phyloP scores from a whole-genome alignment of 495 filamentous ascomycete species.

The Aspergillus cristatus region DNA sequence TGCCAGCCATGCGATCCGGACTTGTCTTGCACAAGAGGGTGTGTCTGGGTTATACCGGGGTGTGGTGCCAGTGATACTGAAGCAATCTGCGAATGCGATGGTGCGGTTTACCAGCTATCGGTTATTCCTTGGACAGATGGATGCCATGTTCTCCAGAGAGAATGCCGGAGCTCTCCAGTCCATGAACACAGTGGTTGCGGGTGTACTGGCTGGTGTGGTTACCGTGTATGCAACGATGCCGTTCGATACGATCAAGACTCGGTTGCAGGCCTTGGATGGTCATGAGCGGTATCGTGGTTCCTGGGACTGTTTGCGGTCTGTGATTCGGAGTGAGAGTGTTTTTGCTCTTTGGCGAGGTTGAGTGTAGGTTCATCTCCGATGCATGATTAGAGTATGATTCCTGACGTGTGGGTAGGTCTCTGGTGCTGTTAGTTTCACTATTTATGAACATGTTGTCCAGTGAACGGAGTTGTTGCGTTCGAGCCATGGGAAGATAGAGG shows the following conservation, averaged over 20 bases:
- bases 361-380: slow-evolving; percentile 8
- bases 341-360: slow-evolving; percentile 10
- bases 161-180: slow-evolving; percentile 2
- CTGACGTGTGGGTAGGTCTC: slow-evolving; percentile 4
- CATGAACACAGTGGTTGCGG: slow-evolving; percentile 11
- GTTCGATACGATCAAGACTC: slow-evolving; percentile 59
- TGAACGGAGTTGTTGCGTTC: too few species aligned
- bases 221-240: slow-evolving; percentile 46
- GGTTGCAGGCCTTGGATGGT: slow-evolving; percentile 43
- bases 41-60: slow-evolving; percentile 16
- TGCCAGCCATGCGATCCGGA: slow-evolving; percentile 10
- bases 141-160: neutral
- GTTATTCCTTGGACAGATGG: slow-evolving; percentile 11
- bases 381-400: too few species aligned
- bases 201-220: slow-evolving; percentile 18
- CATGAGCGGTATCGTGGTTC: slow-evolving; percentile 7
- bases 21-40: slow-evolving; percentile 11
- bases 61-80: slow-evolving; percentile 17
- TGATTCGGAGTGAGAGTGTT: slow-evolving; percentile 9
- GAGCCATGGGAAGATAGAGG: too few species aligned
- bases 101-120: slow-evolving; percentile 24
- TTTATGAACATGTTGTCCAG: slow-evolving; percentile 5
- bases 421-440: slow-evolving; percentile 5
- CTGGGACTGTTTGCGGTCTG: slow-evolving; percentile 9
- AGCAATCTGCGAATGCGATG: slow-evolving; percentile 22